Base-by-base conservation (phyloP, 164 flowering plant genomes). In the Litsea cubeba region DNA sequence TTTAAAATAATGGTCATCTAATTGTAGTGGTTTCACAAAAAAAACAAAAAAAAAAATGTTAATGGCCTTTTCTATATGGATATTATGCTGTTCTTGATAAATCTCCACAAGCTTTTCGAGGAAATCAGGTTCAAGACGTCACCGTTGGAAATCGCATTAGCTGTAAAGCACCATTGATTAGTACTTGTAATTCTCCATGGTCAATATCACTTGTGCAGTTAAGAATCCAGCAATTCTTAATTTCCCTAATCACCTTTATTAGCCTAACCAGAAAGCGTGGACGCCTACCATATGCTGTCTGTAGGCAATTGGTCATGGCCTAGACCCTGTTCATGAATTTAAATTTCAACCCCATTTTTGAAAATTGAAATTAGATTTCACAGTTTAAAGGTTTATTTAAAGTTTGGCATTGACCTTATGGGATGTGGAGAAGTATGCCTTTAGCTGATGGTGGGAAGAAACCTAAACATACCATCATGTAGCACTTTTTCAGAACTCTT, bases 371-470 rank as follows among this genome's bases (percentile, higher is more conserved):
- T 49, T 54, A 15, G 15, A 15, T 54, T 11, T 12, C 60, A 54
- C 1, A 15, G 5, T 54, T 54, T 18, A 17, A 25, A 72, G 15
- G 23, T 15, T 25, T 65, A 50, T 66, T 22, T 28, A 66, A 28
- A 28, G 69, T 32, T 66, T 5, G 49, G 5, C 8, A 17, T 28
- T 17, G 17, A 23, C 69, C 49, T 28, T 30, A 66, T 66, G 69
- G 69, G 49, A 20, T 4, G 17, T 11, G 25, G 49, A 20, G n/a
- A 66, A 66, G 46, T 28, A 3, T 28, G 69, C 69, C 66, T 63
- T 30, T 66, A 66, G 69, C n/a, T 66, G 69, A 49, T 49, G 30
- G 69, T 62, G 74, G 74, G 71, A 35, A 68, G 57, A 46, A 68
- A 68, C 71, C 71, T 46, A 46, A 68, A 68, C 18, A 46, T 57